Conservation (phyloP, 2,329 filamentous ascomycete species). For the Aspergillus pseudotamarii region DNA sequence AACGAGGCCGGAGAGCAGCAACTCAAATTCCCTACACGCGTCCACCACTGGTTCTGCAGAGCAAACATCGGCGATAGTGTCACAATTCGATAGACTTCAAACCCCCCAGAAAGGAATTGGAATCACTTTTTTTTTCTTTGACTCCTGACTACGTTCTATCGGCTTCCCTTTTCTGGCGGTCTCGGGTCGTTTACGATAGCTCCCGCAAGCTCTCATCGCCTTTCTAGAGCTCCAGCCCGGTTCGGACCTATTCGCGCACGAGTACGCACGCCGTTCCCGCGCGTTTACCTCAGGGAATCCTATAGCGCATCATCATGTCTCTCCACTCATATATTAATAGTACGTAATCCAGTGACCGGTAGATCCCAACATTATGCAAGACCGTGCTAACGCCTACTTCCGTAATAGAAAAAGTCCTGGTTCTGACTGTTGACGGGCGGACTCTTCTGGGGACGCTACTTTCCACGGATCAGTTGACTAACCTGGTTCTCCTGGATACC, state of each 20-base stretch:
- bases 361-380: not conserved
- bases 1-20: conserved; percentile 1
- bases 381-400: conserved; percentile 14
- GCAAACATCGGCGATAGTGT: not conserved
- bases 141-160: not conserved
- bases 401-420: conserved; percentile 77
- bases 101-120: not conserved
- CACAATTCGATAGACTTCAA: not conserved
- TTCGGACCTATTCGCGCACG: not conserved
- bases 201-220: not conserved
- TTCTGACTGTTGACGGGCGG: conserved; percentile 89
- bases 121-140: not conserved
- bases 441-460: conserved; percentile 81
- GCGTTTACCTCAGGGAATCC: not conserved
- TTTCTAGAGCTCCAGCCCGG: not conserved
- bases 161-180: not conserved
- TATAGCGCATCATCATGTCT: conserved; percentile 48
- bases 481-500: conserved; percentile 81
- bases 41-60: not conserved
- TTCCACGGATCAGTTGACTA: conserved; percentile 88
- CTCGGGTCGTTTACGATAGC: not conserved
- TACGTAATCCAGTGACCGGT: conserved; percentile 34
- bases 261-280: not conserved
- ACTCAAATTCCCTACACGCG: not conserved
- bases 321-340: conserved; percentile 58